phyloP scores from a whole-genome alignment of 495 filamentous ascomycete genomes.

The Penicillium malachiteum region DNA sequence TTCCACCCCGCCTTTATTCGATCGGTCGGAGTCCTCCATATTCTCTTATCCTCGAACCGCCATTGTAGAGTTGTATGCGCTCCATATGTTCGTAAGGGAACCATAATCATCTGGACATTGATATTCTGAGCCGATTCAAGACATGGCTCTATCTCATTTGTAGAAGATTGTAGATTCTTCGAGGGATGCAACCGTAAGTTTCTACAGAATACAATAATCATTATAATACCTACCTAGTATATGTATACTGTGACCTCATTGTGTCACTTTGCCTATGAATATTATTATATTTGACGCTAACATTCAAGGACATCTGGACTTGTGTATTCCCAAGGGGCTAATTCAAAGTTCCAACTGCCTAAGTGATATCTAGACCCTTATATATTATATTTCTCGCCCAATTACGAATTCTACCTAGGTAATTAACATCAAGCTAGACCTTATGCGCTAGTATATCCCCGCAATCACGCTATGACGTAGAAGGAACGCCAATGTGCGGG shows the following conservation, averaged over 20 bases:
- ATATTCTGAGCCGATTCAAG: too few species aligned
- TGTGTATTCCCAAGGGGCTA: not conserved
- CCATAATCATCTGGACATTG: not conserved
- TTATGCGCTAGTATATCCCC: not conserved
- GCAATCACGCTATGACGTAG: not conserved
- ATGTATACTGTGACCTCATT: too few species aligned
- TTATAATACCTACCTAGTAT: too few species aligned
- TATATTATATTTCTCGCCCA: too few species aligned
- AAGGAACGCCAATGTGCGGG: not conserved
- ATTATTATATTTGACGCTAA: too few species aligned
- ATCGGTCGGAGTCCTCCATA: conserved; percentile 21
- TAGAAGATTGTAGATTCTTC: not conserved
- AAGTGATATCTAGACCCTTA: too few species aligned
- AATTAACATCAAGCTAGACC: too few species aligned
- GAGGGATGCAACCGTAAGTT: not conserved
- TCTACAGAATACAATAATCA: not conserved
- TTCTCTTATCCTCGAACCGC: conserved; percentile 3
- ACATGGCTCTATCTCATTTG: not conserved
- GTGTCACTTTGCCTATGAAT: too few species aligned
- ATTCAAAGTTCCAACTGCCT: not conserved
- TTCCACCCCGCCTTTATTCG: conserved; percentile 28
- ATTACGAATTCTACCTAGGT: too few species aligned
- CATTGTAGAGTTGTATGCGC: conserved; percentile 15
- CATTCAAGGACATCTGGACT: too few species aligned
- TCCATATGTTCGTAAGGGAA: not conserved